Evolutionary conservation across 441 rosid genomes (phyloP).

Genomic region (Biscutella auriculata): DNA sequence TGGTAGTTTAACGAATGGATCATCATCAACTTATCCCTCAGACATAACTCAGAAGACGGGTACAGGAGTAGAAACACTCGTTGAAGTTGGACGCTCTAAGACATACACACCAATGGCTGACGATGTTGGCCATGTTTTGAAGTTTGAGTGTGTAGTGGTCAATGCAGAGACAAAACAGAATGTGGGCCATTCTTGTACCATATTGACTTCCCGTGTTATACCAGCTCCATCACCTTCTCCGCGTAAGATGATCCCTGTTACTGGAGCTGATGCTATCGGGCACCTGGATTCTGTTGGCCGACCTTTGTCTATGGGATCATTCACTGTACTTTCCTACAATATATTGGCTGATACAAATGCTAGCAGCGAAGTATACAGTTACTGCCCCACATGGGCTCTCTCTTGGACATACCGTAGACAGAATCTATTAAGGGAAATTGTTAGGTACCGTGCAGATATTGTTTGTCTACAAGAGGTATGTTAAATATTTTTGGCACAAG

Average conservation of each 20-base stretch:
- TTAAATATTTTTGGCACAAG: background rate
- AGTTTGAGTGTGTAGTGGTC: slow-evolving; percentile 35
- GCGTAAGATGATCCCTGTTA: slow-evolving; percentile 31
- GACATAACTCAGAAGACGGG: slow-evolving; percentile 18
- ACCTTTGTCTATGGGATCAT: slow-evolving; percentile 23
- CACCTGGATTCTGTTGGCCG: slow-evolving; percentile 24
- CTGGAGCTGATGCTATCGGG: no score
- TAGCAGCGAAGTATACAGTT: slow-evolving; percentile 18
- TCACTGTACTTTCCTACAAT: slow-evolving; percentile 43
- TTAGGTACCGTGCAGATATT: slow-evolving; percentile 35
- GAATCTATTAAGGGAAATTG: slow-evolving; percentile 36
- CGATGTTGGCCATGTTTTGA: slow-evolving; percentile 31
- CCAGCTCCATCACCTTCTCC: slow-evolving; percentile 34
- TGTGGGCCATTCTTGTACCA: slow-evolving; percentile 21
- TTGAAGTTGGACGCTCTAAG: slow-evolving; percentile 38
- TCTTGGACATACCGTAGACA: slow-evolving; percentile 41
- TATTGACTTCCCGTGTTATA: slow-evolving; percentile 38
- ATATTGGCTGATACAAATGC: slow-evolving; percentile 34
- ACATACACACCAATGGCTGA: slow-evolving; percentile 35
- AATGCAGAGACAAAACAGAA: slow-evolving; percentile 21
- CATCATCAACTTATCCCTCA: slow-evolving; percentile 61
- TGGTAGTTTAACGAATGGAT: slow-evolving; percentile 60
- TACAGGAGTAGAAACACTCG: slow-evolving; percentile 23
- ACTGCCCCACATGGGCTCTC: slow-evolving; percentile 49
- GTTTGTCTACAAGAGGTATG: slow-evolving; percentile 49